These are phyloP conservation scores for Lichtheimia ramosa DNA, from an alignment of 371 early-diverging fungal genomes.

Conservation along the genomic window DNA sequence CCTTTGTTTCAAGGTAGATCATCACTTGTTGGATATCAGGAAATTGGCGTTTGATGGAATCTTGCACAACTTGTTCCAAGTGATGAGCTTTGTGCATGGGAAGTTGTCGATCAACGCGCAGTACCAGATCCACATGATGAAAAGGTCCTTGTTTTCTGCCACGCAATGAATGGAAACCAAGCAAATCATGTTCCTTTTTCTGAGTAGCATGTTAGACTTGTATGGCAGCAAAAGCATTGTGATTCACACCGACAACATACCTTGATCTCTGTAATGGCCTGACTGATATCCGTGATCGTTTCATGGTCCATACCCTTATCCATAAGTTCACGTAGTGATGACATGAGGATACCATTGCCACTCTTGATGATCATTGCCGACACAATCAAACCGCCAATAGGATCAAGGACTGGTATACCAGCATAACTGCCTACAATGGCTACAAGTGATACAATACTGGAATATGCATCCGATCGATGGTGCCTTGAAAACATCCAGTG, in stretches of 20 bases:
- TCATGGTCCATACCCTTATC: constrained; percentile 32
- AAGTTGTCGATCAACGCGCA: constrained; percentile 33
- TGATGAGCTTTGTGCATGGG: constrained; percentile 31
- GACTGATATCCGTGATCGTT: background rate
- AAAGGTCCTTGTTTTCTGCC: constrained; percentile 51
- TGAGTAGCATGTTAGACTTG: constrained; percentile 1
- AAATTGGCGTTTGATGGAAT: constrained; percentile 25
- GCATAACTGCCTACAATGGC: constrained; percentile 63
- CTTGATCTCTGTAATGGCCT: constrained; percentile 25
- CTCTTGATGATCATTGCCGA: constrained; percentile 61
- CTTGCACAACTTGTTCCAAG: constrained; percentile 29
- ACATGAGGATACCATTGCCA: constrained; percentile 47
- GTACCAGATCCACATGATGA: constrained; percentile 39
- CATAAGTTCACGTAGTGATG: constrained; percentile 47
- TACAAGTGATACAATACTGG: constrained; percentile 62
- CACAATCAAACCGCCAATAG: constrained; percentile 65
- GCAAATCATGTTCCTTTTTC: constrained; percentile 28
- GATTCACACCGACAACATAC: constrained; percentile 10
- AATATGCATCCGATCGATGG: constrained; percentile 70
- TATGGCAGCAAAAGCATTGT: background rate
- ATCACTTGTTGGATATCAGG: constrained; percentile 39
- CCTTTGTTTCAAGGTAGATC: constrained; percentile 29
- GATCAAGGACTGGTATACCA: constrained; percentile 68
- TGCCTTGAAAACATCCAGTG: constrained; percentile 41
- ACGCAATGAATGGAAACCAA: constrained; percentile 45